These are phyloP conservation scores for Onygena corvina DNA, from an alignment of 2,329 filamentous ascomycete species.

Conservation along the genomic window DNA sequence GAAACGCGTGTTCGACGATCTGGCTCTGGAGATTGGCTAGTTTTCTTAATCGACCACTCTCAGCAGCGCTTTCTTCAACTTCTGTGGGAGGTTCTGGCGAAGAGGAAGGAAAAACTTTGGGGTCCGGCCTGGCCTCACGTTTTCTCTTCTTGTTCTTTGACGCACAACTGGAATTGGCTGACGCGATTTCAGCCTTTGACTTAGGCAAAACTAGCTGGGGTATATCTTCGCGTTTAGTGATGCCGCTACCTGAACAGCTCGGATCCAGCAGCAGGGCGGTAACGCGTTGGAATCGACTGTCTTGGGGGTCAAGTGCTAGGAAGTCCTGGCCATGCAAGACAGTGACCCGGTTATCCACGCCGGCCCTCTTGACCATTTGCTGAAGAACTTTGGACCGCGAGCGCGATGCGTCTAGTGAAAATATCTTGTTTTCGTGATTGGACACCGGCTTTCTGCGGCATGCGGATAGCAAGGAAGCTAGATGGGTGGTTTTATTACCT, in stretches of 20 bases:
- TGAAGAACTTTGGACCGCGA: constrained; percentile 59
- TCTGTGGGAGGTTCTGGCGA: constrained; percentile 16
- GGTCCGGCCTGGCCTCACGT: constrained; percentile 27
- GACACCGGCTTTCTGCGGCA: constrained; percentile 17
- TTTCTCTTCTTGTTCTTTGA: constrained; percentile 30
- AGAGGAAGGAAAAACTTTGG: neutral
- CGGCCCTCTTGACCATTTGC: constrained; percentile 73
- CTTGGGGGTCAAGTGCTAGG: constrained; percentile 56
- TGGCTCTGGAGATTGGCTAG: constrained; percentile 71
- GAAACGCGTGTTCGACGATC: constrained; percentile 71
- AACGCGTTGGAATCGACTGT: constrained; percentile 55
- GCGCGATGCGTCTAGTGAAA: constrained; percentile 31
- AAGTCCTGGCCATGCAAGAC: constrained; percentile 73
- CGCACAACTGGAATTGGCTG: constrained; percentile 24
- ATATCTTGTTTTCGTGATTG: constrained; percentile 38
- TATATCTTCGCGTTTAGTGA: constrained; percentile 74
- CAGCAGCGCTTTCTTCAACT: constrained; percentile 21
- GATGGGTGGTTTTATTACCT: constrained; percentile 93
- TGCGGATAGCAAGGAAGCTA: constrained; percentile 56
- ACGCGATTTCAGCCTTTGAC: constrained; percentile 13
- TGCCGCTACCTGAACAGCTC: constrained; percentile 90
- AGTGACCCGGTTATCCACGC: constrained; percentile 52
- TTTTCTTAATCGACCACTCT: constrained; percentile 53
- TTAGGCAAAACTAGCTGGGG: constrained; percentile 52
- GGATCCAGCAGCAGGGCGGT: constrained; percentile 76